Evolutionary conservation across 768 basidiomycete genomes (phyloP).

Genomic region (Termitomyces sp.): DNA sequence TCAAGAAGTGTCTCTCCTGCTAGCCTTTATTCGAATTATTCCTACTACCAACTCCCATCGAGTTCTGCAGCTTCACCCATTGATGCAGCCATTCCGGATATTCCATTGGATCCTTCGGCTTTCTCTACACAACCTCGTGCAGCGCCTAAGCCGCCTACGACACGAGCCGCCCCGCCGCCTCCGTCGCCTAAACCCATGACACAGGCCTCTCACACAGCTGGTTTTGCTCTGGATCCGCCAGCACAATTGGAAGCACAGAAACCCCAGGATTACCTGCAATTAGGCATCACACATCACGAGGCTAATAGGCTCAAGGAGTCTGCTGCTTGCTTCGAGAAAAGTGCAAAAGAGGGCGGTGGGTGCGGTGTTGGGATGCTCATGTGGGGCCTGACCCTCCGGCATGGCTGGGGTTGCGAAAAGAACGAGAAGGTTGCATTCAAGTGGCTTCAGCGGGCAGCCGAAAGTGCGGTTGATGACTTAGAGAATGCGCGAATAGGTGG

Average conservation of each 20-base stretch:
- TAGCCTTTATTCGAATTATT: slow-evolving; percentile 57
- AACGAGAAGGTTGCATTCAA: slow-evolving; percentile 75
- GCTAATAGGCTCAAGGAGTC: slow-evolving; percentile 64
- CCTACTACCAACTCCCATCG: slow-evolving; percentile 60
- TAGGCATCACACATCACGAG: slow-evolving; percentile 77
- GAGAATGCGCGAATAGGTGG: slow-evolving; percentile 52
- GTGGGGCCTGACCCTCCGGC: slow-evolving; percentile 81
- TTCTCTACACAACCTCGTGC: slow-evolving; percentile 8
- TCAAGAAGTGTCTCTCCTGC: slow-evolving; percentile 29
- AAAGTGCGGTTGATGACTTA: slow-evolving; percentile 71
- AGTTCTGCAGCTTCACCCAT: slow-evolving; percentile 38
- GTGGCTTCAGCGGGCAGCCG: slow-evolving; percentile 81
- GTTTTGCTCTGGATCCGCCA: not conserved
- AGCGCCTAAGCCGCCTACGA: slow-evolving; percentile 5
- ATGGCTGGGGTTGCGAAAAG: slow-evolving; percentile 85
- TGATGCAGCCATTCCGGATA: slow-evolving; percentile 18
- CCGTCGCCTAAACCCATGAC: slow-evolving; percentile 8
- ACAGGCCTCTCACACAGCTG: not conserved
- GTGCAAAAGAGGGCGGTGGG: slow-evolving; percentile 69
- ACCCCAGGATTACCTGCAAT: slow-evolving; percentile 64
- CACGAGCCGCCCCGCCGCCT: slow-evolving; percentile 6
- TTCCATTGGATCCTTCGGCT: slow-evolving; percentile 12
- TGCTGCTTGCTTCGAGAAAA: slow-evolving; percentile 69
- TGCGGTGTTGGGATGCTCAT: slow-evolving; percentile 90
- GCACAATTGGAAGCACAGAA: slow-evolving; percentile 19